phyloP scores from a whole-genome alignment of 2,329 filamentous ascomycete species.

The Pezicula neosporulosa region DNA sequence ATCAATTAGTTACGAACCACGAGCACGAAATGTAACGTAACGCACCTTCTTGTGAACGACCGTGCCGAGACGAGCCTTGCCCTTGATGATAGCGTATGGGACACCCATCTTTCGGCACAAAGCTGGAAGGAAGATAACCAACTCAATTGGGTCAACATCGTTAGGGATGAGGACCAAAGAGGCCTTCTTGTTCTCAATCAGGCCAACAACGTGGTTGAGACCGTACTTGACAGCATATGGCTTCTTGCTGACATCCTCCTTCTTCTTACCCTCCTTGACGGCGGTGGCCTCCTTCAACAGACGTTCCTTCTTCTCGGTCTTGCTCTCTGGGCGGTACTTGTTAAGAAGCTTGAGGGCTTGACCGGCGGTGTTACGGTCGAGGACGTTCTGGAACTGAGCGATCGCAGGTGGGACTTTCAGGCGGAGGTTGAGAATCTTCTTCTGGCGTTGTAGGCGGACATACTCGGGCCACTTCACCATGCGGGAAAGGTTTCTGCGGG shows the following conservation, averaged over 20 bases:
- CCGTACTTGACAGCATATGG: slow-evolving; percentile 99
- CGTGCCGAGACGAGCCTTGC: slow-evolving; percentile 97
- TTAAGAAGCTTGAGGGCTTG: slow-evolving; percentile 99
- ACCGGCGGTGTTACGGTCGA: slow-evolving; percentile 94
- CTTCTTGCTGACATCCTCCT: slow-evolving; percentile 99
- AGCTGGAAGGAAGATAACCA: slow-evolving; percentile 98
- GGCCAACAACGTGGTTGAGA: slow-evolving; percentile 97
- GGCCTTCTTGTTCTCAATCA: slow-evolving; percentile 99
- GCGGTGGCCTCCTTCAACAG: slow-evolving; percentile 97
- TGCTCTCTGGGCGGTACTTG: slow-evolving; percentile 99
- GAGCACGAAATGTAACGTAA: slow-evolving; percentile 43
- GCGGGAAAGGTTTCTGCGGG: slow-evolving; percentile 88
- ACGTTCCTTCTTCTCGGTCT: slow-evolving; percentile 99
- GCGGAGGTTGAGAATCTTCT: slow-evolving; percentile 95
- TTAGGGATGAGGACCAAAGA: slow-evolving; percentile 97
- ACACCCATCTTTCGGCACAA: slow-evolving; percentile 99
- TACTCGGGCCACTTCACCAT: slow-evolving; percentile 99
- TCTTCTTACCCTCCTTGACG: slow-evolving; percentile 99
- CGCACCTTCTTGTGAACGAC: slow-evolving; percentile 92
- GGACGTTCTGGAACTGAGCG: slow-evolving; percentile 95
- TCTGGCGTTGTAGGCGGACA: slow-evolving; percentile 83
- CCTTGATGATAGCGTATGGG: slow-evolving; percentile 98
- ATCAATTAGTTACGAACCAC: slow-evolving; percentile 19
- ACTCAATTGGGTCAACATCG: slow-evolving; percentile 99
- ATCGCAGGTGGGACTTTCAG: slow-evolving; percentile 98